phyloP scores from a whole-genome alignment of 2,329 filamentous ascomycete genomes.

The Tothia fuscella region DNA sequence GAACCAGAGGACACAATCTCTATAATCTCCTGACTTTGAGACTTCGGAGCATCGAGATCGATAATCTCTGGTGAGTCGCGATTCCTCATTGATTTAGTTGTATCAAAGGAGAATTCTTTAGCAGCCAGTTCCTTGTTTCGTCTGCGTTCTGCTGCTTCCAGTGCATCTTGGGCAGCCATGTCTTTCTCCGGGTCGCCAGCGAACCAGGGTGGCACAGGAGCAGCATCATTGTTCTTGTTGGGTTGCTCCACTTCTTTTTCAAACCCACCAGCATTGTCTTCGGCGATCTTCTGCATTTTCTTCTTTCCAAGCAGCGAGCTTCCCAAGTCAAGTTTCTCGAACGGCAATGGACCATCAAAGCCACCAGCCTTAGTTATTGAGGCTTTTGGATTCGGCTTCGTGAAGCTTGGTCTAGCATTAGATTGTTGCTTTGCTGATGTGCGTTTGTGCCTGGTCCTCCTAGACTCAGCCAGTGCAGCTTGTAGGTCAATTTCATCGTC shows the following conservation, averaged over 20 bases:
- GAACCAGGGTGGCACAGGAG: conserved; percentile 69
- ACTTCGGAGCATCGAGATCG: conserved; percentile 33
- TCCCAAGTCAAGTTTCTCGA: conserved; percentile 66
- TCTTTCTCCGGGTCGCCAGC: conserved; percentile 45
- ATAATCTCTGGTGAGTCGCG: conserved; percentile 39
- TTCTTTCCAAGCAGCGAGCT: conserved; percentile 43
- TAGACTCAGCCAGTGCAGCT: conserved; percentile 60
- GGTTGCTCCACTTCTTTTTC: conserved; percentile 34
- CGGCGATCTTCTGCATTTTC: conserved; percentile 40
- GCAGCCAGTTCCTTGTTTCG: conserved; percentile 29
- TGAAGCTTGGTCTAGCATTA: conserved; percentile 35
- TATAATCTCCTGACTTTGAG: conserved; percentile 39
- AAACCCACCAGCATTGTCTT: conserved; percentile 53
- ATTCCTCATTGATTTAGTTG: conserved; percentile 45
- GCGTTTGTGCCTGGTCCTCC: conserved; percentile 34
- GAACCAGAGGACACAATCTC: conserved; percentile 54
- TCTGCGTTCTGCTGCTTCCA: conserved; percentile 25
- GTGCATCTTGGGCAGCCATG: conserved; percentile 34
- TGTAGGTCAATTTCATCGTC: conserved; percentile 61
- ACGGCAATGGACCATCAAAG: conserved; percentile 75
- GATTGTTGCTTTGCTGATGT: conserved; percentile 32
- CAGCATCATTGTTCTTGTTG: conserved; percentile 33
- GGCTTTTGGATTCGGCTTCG: neutral
- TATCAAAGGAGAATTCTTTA: conserved; percentile 52
- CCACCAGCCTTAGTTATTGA: conserved; percentile 24